A percentile compares a stretch with the other conserved stretches of the same genome.
phyloP scores from a whole-genome alignment of 2,329 filamentous ascomycete genomes.

The Lomentospora prolificans region DNA sequence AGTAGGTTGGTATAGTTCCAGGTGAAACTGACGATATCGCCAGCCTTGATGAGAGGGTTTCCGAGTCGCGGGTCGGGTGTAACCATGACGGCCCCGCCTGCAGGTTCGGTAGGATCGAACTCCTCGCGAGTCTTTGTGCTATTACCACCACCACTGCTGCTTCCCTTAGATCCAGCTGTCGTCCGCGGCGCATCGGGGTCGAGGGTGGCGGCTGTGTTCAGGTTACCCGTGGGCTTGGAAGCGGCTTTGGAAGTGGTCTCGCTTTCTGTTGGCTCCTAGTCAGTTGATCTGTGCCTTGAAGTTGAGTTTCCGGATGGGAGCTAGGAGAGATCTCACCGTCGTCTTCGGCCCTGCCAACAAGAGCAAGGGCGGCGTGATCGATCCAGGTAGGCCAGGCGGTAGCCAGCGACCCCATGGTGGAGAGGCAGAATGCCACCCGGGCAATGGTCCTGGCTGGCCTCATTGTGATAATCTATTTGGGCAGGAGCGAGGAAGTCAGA shows the following conservation, averaged over 20 bases:
- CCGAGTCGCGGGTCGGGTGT: constrained; percentile 35
- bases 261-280: too few species aligned
- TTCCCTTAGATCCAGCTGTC: constrained; percentile 17
- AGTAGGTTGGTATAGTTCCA: constrained; percentile 58
- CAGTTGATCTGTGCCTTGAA: too few species aligned
- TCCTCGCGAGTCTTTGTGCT: constrained; percentile 13
- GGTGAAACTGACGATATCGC: constrained; percentile 47
- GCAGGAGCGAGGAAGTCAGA: background rate
- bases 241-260: constrained; percentile 8
- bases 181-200: constrained; percentile 28
- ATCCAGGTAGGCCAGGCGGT: constrained; percentile 48
- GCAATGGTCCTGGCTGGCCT: constrained; percentile 35
- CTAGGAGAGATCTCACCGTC: background rate
- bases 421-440: constrained; percentile 39
- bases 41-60: constrained; percentile 48
- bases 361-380: constrained; percentile 30
- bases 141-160: constrained; percentile 16
- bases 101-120: constrained; percentile 12
- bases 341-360: constrained; percentile 39
- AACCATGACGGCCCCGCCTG: constrained; percentile 42
- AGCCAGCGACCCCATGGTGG: constrained; percentile 38
- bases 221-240: constrained; percentile 6
- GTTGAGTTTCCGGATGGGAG: too few species aligned
- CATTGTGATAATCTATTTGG: constrained; percentile 28
- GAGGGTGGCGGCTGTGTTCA: constrained; percentile 22